Base-by-base conservation (phyloP, 768 basidiomycete genomes). In the Pleurotus salmoneostramineus region DNA sequence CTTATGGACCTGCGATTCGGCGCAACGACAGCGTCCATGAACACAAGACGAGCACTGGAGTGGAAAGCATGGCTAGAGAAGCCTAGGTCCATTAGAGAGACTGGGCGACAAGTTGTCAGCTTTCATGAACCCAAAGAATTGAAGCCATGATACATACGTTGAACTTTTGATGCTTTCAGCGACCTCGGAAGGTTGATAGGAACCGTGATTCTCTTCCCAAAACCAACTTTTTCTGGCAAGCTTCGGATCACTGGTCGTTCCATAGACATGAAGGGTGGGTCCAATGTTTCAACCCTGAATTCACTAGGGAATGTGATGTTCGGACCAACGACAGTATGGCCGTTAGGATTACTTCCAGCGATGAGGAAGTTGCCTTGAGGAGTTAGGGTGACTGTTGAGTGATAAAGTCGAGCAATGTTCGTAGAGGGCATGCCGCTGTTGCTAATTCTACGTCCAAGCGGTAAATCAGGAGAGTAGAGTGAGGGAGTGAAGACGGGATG, bases 351-450 rank as follows among this genome's bases (percentile, higher is more conserved):
- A 31, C 52, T 55, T 8, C 52, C 52, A 55, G 52, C 52, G n/a
- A 55, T 31, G 35, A 55, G 36, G 40, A 55, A 55, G 40, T 55
- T 55, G 40, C 82, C 83, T 60, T 80, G 79, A 17, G 81, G 79
- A 12, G 84, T 78, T 61, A 86, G 71, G 36, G 80, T 82, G 10
- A 79, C 82, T 5, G 75, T 74, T 1, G 84, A 85, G 68, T 88
- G 86, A 71, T 88, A 88, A 70, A 88, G 50, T 11, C 85, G 72
- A 50, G 83, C 77, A 60, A 85, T 76, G 43, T 68, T 59, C 2
- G 73, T 71, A 8, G 72, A 69, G 21, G 77, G 74, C 56, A 80
- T 61, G 33, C 79, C 79, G n/a, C 72, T 69, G 61, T 77, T 77
- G 69, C 75, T 80, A 70, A 75, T 78, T 44, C 77, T 71, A 49